These are phyloP conservation scores for Xylogone sp. DNA, from an alignment of 2,329 filamentous ascomycete species.

Conservation along the genomic window DNA sequence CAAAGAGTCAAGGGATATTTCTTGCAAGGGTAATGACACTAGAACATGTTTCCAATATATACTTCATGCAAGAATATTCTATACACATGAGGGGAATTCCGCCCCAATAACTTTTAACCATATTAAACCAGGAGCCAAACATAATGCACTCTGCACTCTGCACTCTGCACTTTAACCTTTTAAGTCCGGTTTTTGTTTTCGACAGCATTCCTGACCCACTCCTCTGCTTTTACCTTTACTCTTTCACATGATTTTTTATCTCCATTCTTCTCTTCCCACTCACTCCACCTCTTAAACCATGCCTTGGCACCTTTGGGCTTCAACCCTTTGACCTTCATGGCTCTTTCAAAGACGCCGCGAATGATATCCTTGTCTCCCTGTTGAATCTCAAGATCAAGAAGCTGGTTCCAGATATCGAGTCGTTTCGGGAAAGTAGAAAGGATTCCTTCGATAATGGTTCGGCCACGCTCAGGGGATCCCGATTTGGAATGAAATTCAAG, in stretches of 20 bases:
- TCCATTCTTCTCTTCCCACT: constrained; percentile 77
- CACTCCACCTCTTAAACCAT: constrained; percentile 89
- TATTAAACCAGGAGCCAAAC: no score
- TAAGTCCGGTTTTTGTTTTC: constrained; percentile 36
- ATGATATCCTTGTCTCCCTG: constrained; percentile 56
- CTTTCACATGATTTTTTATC: constrained; percentile 66
- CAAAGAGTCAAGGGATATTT: no score
- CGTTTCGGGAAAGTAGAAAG: constrained; percentile 83
- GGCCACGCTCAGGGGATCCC: constrained; percentile 84
- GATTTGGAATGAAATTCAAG: constrained; percentile 84
- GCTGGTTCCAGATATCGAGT: constrained; percentile 88
- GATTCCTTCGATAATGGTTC: constrained; percentile 90
- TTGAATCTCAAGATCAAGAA: constrained; percentile 77
- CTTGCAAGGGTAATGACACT: no score
- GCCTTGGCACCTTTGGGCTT: constrained; percentile 80
- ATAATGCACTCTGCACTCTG: no score
- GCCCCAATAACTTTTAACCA: no score
- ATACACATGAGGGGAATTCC: no score
- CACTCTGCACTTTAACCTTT: not conserved
- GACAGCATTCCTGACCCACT: constrained; percentile 57
- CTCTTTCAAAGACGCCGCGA: constrained; percentile 78
- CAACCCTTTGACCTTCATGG: constrained; percentile 63
- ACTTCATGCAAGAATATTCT: no score
- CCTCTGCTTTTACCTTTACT: constrained; percentile 66
- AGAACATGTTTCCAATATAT: no score